Evolutionary conservation across 352 stramenopile species (phyloP).

Genomic region (Phytophthora palmivora): DNA sequence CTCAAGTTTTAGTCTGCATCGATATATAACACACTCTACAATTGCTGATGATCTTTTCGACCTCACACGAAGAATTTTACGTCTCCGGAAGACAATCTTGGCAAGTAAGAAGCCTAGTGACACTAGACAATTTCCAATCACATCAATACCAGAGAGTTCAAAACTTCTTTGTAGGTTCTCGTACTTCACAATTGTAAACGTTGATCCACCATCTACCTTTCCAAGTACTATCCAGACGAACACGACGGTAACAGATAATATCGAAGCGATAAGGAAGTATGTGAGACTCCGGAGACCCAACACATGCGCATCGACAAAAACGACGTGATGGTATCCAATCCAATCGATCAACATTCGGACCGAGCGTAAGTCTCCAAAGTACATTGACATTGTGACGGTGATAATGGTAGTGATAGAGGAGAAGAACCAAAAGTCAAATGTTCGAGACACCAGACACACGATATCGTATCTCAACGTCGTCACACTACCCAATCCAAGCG

Average conservation of each 20-base stretch:
- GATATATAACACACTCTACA: conserved; percentile 39
- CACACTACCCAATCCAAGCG: conserved; percentile 37
- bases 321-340: conserved; percentile 42
- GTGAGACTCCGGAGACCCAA: conserved; percentile 28
- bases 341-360: conserved; percentile 35
- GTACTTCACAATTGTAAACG: conserved; percentile 29
- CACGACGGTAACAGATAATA: conserved; percentile 17
- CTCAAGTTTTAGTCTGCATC: conserved; percentile 23
- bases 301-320: conserved; percentile 41
- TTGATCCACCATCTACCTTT: conserved; percentile 20
- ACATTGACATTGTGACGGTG: conserved; percentile 30
- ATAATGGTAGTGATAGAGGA: conserved; percentile 34
- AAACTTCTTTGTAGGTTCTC: conserved; percentile 19
- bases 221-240: conserved; percentile 26
- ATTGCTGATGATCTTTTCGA: conserved; percentile 7
- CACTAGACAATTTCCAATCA: conserved; percentile 36
- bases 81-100: conserved; percentile 39
- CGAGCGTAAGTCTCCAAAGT: conserved; percentile 38
- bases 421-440: conserved; percentile 59
- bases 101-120: conserved; percentile 32
- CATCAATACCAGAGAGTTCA: conserved; percentile 24
- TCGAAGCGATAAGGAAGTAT: conserved; percentile 4
- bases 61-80: conserved; percentile 9
- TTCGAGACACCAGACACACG: conserved; percentile 35
- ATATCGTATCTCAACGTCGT: conserved; percentile 46